phyloP scores from a whole-genome alignment of 2,329 filamentous ascomycete genomes.

The Xylaria sp. region DNA sequence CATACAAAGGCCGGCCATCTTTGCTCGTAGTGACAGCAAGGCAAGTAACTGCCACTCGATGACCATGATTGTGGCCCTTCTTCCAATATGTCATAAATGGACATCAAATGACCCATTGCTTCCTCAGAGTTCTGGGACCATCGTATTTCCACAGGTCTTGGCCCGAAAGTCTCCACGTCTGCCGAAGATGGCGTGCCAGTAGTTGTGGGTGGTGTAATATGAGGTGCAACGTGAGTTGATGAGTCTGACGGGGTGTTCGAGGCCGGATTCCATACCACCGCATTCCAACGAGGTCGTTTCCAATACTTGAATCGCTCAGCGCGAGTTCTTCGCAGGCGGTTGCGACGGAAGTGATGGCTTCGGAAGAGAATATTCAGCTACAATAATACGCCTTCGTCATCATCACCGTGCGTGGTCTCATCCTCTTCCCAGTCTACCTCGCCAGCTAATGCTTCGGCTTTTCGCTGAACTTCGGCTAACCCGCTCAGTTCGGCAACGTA shows the following conservation, averaged over 20 bases:
- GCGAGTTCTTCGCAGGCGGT: slow-evolving; percentile 38
- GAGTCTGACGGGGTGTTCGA: slow-evolving; percentile 18
- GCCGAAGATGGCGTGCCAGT: slow-evolving; percentile 26
- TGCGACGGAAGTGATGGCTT: slow-evolving; percentile 37
- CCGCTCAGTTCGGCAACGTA: slow-evolving; percentile 77
- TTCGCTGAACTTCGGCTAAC: slow-evolving; percentile 48
- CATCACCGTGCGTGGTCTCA: slow-evolving; percentile 41
- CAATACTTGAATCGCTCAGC: slow-evolving; percentile 43
- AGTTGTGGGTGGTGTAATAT: slow-evolving; percentile 28
- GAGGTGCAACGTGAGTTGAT: slow-evolving; percentile 26
- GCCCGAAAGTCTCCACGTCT: slow-evolving; percentile 37
- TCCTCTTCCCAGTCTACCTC: slow-evolving; percentile 51
- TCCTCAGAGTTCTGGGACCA: slow-evolving; percentile 27
- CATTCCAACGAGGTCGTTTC: slow-evolving; percentile 42
- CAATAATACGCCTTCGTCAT: slow-evolving; percentile 50
- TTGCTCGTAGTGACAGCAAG: slow-evolving; percentile 7
- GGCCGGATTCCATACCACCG: slow-evolving; percentile 35
- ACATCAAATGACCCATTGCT: slow-evolving; percentile 38
- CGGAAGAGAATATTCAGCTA: slow-evolving; percentile 43
- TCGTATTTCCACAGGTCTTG: slow-evolving; percentile 34
- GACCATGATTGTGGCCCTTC: slow-evolving; percentile 29
- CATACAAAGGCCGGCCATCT: slow-evolving; percentile 5
- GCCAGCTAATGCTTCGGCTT: slow-evolving; percentile 45
- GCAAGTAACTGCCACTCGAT: slow-evolving; percentile 1
- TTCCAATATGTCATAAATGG: slow-evolving; percentile 41